These are phyloP conservation scores for Cichorium intybus DNA, from an alignment of 140 eudicot genomes.

Conservation along the genomic window DNA sequence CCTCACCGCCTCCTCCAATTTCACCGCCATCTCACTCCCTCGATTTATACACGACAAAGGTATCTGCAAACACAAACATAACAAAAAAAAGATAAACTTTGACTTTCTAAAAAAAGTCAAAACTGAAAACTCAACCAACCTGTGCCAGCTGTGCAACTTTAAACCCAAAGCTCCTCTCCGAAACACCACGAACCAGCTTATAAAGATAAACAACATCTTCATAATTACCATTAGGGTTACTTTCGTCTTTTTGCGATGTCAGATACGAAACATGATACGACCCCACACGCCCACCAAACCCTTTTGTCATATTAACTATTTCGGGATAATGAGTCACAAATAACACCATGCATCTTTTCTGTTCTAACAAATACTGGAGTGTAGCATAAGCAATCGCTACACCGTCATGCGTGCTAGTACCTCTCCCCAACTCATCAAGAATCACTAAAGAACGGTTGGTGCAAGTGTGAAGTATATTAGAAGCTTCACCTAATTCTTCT, in stretches of 20 bases:
- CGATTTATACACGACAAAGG: constrained; percentile 70
- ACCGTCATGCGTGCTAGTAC: constrained; percentile 98
- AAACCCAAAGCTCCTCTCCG: constrained; percentile 91
- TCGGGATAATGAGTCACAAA: constrained; percentile 98
- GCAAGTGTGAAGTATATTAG: constrained; percentile 61
- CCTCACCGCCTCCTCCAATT: constrained; percentile 56
- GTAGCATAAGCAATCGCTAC: constrained; percentile 99
- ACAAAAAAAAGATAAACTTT: not conserved
- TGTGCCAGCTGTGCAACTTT: constrained; percentile 95
- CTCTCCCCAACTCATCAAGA: constrained; percentile 95
- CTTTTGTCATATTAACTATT: constrained; percentile 53
- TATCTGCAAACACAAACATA: constrained; percentile 48
- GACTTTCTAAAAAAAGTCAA: not conserved
- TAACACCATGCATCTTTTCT: constrained; percentile 67
- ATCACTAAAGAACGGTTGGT: constrained; percentile 74
- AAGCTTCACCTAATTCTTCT: constrained; percentile 90
- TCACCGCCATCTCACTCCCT: constrained; percentile 70
- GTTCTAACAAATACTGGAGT: constrained; percentile 58
- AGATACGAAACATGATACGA: constrained; percentile 90
- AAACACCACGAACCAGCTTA: constrained; percentile 84
- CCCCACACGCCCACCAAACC: constrained; percentile 70
- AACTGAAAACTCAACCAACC: constrained; percentile 43
- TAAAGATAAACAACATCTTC: constrained; percentile 83
- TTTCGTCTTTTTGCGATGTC: constrained; percentile 39
- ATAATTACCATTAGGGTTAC: constrained; percentile 9